A percentile compares a stretch with the other conserved stretches of the same genome.
Evolutionary conservation across 805 yeast species (phyloP).

Genomic region (Candida oleophila): DNA sequence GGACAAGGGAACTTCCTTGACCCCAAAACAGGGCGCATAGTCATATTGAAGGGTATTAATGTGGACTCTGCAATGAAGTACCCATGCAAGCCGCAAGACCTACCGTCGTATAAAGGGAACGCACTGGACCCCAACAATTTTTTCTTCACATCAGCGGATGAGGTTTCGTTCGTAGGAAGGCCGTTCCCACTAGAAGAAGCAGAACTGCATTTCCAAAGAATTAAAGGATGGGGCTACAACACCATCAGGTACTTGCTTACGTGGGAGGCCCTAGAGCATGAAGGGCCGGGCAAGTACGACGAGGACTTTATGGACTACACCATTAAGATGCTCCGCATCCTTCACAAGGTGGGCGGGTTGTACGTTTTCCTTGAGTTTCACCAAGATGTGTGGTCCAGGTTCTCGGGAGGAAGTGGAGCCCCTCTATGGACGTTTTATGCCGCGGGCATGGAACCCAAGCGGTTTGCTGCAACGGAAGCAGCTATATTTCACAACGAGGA

Average conservation of each 20-base stretch:
- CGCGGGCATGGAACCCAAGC: constrained; percentile 79
- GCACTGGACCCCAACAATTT: constrained; percentile 35
- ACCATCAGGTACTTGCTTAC: constrained; percentile 72
- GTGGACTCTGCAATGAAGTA: constrained; percentile 72
- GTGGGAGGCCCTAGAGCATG: constrained; percentile 93
- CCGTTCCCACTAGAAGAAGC: constrained; percentile 81
- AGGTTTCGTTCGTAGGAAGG: constrained; percentile 76
- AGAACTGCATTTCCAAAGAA: constrained; percentile 60
- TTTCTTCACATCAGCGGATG: constrained; percentile 64
- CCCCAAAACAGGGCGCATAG: constrained; percentile 54
- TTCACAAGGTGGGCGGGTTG: constrained; percentile 65
- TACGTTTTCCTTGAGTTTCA: constrained; percentile 85
- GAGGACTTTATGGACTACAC: constrained; percentile 72
- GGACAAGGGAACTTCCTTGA: constrained; percentile 55
- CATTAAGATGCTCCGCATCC: constrained; percentile 54
- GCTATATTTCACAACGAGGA: constrained; percentile 69
- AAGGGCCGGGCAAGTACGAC: constrained; percentile 83
- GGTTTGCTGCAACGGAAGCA: constrained; percentile 73
- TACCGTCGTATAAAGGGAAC: constrained; percentile 41
- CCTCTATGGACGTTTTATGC: constrained; percentile 91
- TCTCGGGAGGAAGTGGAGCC: constrained; percentile 88
- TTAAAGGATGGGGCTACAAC: constrained; percentile 82
- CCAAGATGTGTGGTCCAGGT: constrained; percentile 93
- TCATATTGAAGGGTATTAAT: constrained; percentile 76
- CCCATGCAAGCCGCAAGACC: constrained; percentile 53